These are phyloP conservation scores for Aureobasidium pullulans DNA, from an alignment of 2,329 filamentous ascomycete genomes.

Conservation along the genomic window DNA sequence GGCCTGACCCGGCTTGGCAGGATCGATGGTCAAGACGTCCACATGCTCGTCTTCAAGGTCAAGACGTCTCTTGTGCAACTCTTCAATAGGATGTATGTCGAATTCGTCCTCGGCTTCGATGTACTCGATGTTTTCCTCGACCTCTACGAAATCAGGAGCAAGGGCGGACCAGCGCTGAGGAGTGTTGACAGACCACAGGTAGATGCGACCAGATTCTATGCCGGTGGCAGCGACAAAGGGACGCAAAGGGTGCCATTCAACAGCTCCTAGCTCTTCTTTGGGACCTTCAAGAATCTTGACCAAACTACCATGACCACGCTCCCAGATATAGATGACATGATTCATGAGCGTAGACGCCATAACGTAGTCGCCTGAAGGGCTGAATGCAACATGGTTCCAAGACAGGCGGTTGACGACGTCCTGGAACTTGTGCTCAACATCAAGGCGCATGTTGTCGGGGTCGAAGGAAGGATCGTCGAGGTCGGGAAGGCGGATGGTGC, in stretches of 20 bases:
- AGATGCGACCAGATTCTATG: constrained; percentile 85
- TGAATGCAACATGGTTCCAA: constrained; percentile 97
- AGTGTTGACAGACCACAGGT: constrained; percentile 91
- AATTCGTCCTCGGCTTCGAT: constrained; percentile 95
- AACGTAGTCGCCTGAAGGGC: constrained; percentile 88
- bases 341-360: constrained; percentile 97
- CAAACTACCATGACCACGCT: constrained; percentile 83
- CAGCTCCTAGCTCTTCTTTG: constrained; percentile 90
- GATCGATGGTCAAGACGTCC: constrained; percentile 75
- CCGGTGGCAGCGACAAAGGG: constrained; percentile 87
- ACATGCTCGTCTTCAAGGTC: constrained; percentile 91
- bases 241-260: constrained; percentile 91
- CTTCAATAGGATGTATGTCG: constrained; percentile 91
- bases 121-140: constrained; percentile 97
- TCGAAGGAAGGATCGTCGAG: constrained; percentile 57
- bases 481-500: constrained; percentile 85
- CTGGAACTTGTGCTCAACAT: constrained; percentile 96
- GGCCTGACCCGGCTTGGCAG: constrained; percentile 44
- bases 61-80: constrained; percentile 82
- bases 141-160: constrained; percentile 92
- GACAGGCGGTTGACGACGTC: constrained; percentile 91
- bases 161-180: constrained; percentile 96
- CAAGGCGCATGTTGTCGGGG: constrained; percentile 76
- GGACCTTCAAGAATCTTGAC: constrained; percentile 96
- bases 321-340: constrained; percentile 97